These are phyloP conservation scores for Auxenochlorella pyrenoidosa DNA, from an alignment of 139 green algal species.

Conservation along the genomic window DNA sequence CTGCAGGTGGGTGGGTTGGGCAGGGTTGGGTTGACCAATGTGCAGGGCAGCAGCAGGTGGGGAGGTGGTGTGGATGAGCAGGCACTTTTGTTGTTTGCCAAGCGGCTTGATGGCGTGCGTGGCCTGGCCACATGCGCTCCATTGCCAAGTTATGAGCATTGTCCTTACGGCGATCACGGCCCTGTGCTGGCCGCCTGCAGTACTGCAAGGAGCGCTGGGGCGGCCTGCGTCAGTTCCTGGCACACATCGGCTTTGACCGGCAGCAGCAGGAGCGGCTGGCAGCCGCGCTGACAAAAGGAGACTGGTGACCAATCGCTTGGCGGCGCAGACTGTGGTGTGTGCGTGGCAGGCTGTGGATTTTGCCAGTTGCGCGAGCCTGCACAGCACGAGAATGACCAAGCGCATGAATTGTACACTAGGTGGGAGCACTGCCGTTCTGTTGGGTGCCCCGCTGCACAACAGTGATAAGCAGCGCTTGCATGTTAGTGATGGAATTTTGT, in stretches of 20 bases:
- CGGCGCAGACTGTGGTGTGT: no score
- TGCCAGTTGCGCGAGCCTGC: no score
- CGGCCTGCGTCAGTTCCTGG: constrained; percentile 42
- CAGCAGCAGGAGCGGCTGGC: constrained; percentile 33
- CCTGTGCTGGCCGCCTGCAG: background rate
- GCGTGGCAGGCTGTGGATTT: background rate
- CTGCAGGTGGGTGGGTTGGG: constrained; percentile 17
- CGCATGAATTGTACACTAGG: no score
- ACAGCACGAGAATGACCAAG: no score
- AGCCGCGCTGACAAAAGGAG: background rate
- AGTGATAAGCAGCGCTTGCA: no score
- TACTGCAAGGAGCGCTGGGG: constrained; percentile 37
- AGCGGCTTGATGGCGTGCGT: no score
- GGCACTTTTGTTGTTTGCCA: no score
- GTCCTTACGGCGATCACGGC: no score
- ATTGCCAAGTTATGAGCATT: no score
- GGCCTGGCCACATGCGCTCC: no score
- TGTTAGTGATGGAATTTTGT: no score
- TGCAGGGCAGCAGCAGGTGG: background rate
- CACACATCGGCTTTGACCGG: constrained; percentile 35
- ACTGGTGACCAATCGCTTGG: background rate
- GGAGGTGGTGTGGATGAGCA: no score
- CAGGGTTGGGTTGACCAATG: background rate
- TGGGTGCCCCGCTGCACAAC: background rate
- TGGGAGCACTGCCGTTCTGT: background rate